Evolutionary conservation across 2,329 filamentous ascomycete species (phyloP), one percentile per base, ranked within the genome.

Genomic region (Monilinia polystroma): DNA sequence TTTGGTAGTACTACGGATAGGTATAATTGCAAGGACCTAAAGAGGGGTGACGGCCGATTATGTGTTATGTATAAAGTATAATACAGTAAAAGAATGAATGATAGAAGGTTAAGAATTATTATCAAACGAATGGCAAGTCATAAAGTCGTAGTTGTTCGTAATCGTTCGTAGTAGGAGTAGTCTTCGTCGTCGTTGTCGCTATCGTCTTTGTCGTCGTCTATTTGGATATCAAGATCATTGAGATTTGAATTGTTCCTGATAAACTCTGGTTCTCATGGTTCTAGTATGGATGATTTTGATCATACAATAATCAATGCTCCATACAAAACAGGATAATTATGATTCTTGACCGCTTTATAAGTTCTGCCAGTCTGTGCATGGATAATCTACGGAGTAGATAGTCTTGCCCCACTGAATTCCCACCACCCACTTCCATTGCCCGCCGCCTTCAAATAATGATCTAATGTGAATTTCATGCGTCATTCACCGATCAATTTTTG

Each of bases 1-100:
- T 66, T 64, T 58, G 66, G 63, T 64, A 23, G 43, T 52, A 64
- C 16, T n/a, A 20, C 32, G 54, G 58, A 64, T 52, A 26, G 60
- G 29, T 41, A 20, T 53, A 16, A 59, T 59, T 59, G 56, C 41
- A 41, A 32, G 56, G 56, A 59, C 56, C 41, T 14, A 23, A 14
- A 59, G 57, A 59, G 57, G 57, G 43, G 23, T 35, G 32, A 20
- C 7, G 23, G 23, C 14, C 10, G 23, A 14, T 18, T 49, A 11
- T 29, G 29, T 29, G 7, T 4, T 53, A 45, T 41, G 55, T n/a
- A 29, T 12, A 23, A 29, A 14, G 55, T 11, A 20, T 26, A 16
- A 29, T 16, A 23, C 23, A 32, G 14, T 7, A 11, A 29, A 26
- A 16, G 53, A 38, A 38, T 1, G 29, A 38, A 18, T n/a, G 29